These are phyloP conservation scores for Leccinum subspadiceum DNA, from an alignment of 1,284 basidiomycete species.

Conservation along the genomic window DNA sequence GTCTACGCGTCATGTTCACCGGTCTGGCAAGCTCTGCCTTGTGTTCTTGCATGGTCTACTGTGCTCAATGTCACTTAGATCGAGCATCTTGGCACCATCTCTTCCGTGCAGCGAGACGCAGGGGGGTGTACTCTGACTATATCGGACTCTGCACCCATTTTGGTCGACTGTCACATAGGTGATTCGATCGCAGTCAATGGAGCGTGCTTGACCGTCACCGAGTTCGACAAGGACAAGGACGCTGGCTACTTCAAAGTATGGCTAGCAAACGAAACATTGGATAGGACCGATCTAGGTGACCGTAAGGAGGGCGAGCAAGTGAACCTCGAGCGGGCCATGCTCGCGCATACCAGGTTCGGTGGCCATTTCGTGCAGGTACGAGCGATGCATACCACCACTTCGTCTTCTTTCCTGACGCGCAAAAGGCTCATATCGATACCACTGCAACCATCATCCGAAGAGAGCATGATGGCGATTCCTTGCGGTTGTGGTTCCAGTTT, in stretches of 20 bases:
- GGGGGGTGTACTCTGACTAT: slow-evolving; percentile 88
- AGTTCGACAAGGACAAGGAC: slow-evolving; percentile 61
- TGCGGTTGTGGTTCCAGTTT: slow-evolving; percentile 80
- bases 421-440: slow-evolving; percentile 90
- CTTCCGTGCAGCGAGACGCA: slow-evolving; percentile 56
- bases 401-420: slow-evolving; percentile 1
- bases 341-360: slow-evolving; percentile 87
- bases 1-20: slow-evolving; percentile 50
- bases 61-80: slow-evolving; percentile 45
- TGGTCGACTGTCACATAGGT: slow-evolving; percentile 90
- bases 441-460: slow-evolving; percentile 76
- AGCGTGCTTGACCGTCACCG: slow-evolving; percentile 87
- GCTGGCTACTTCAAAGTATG: slow-evolving; percentile 91
- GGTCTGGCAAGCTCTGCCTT: slow-evolving; percentile 54
- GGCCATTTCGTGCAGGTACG: slow-evolving; percentile 96
- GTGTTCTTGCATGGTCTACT: neutral
- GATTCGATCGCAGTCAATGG: slow-evolving; percentile 90
- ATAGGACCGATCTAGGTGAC: slow-evolving; percentile 87
- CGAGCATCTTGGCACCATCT: slow-evolving; percentile 78
- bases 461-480: slow-evolving; percentile 80
- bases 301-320: slow-evolving; percentile 79
- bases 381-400: neutral
- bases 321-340: slow-evolving; percentile 96
- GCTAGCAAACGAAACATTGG: slow-evolving; percentile 92
- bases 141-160: slow-evolving; percentile 67